phyloP scores from a whole-genome alignment of 352 stramenopile genomes.

The Aphanomyces stellatus region DNA sequence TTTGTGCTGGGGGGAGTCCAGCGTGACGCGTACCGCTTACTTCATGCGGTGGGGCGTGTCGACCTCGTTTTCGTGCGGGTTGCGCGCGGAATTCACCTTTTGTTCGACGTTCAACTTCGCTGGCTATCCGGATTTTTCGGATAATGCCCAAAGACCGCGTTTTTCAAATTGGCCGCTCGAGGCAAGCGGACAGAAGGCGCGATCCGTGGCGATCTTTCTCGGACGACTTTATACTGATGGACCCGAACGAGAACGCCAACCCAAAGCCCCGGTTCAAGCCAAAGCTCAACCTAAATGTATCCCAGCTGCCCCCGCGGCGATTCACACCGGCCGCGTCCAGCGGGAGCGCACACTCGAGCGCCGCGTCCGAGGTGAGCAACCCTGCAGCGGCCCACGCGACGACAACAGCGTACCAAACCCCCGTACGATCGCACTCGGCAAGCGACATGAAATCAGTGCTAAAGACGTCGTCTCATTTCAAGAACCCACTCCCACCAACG shows the following conservation, averaged over 20 bases:
- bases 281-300: conserved; percentile 10
- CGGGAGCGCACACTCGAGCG: not conserved
- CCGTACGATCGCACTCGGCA: not conserved
- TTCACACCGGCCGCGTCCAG: not conserved
- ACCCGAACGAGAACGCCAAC: not conserved
- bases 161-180: not conserved
- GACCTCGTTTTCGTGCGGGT: too few relatives aligned
- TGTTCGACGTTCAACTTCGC: too few relatives aligned
- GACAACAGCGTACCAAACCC: conserved; percentile 11
- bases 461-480: conserved; percentile 2
- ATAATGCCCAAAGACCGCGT: not conserved
- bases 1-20: too few relatives aligned
- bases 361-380: not conserved
- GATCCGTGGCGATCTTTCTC: not conserved
- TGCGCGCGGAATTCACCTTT: too few relatives aligned
- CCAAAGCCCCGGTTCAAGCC: conserved; percentile 7
- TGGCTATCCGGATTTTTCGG: not conserved
- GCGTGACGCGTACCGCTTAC: too few relatives aligned
- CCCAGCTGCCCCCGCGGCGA: conserved; percentile 11
- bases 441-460: not conserved
- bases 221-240: not conserved
- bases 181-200: not conserved
- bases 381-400: not conserved
- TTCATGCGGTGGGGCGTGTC: too few relatives aligned
- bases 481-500: conserved; percentile 7